Base-by-base conservation (phyloP, 495 filamentous ascomycete species). In the Podospora pseudocomata region DNA sequence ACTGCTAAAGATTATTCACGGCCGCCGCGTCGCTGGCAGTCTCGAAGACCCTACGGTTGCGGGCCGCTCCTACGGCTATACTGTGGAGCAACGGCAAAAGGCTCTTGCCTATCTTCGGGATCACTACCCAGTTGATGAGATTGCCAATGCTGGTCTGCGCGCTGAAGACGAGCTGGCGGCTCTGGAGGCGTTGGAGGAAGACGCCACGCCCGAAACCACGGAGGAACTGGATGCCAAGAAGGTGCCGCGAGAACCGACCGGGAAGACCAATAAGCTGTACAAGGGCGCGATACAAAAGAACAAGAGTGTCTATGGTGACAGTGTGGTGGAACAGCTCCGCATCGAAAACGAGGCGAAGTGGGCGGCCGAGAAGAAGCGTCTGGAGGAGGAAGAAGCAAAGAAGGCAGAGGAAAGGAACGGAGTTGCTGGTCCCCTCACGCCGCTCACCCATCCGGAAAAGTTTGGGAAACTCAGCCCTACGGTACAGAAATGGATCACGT, bases 81-180 rank as follows among this genome's bases (percentile, higher is more conserved):
- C 74, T 32, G 68, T 72, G 1, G 23, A 65, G 18, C 74, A 82
- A 63, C 70, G 71, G 19, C 77, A 83, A 26, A 79, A 73, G 55
- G 93, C 84, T 0, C 78, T 97, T 63, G 73, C 80, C 59, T 96
- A 90, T 78, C 83, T 97, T 9, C 88, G 93, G 28, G 74, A 77
- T 23, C 82, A 85, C 30, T 85, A 90, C 44, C 88, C 90, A 0
- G 79, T 96, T 5, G 91, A 97, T 66, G 93, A 97, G 74, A 84
- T 94, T 68, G 70, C 75, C n/a, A 83, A 81, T 64, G 84, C 83
- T 19, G 84, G 83, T 2, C 72, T 85, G 65, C 75, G 83, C 44
- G 85, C 85, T n/a, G 83, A 86, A 71, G 80, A 85, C 39, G 84
- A 86, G 71, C 77, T 92, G 34, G 82, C 80, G 2, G 87, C 86